phyloP scores from a whole-genome alignment of 768 basidiomycete genomes.

The Tulasnella sp. region DNA sequence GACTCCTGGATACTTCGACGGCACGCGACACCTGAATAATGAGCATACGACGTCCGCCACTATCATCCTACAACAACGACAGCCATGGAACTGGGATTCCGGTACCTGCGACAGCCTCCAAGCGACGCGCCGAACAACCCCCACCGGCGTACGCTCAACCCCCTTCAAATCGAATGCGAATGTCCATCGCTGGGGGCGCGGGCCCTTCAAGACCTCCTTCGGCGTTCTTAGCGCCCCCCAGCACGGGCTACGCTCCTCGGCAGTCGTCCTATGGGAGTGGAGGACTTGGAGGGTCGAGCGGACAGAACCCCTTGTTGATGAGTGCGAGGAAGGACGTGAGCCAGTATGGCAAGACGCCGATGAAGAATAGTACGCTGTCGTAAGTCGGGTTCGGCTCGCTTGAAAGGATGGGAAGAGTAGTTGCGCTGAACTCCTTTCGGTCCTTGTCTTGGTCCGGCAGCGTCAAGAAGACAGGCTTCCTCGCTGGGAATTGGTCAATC shows the following conservation, averaged over 20 bases:
- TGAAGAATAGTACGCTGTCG: slow-evolving; percentile 24
- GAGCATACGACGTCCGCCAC: neutral
- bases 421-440: slow-evolving; percentile 51
- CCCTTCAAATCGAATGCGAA: slow-evolving; percentile 43
- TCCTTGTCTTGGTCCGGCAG: slow-evolving; percentile 38
- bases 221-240: slow-evolving; percentile 33
- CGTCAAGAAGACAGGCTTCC: slow-evolving; percentile 43
- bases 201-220: slow-evolving; percentile 45
- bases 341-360: slow-evolving; percentile 60
- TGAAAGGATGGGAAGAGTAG: neutral
- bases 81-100: slow-evolving; percentile 57
- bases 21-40: neutral
- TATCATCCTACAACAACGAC: slow-evolving; percentile 2
- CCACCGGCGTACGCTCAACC: slow-evolving; percentile 25
- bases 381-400: slow-evolving; percentile 24
- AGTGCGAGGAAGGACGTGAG: slow-evolving; percentile 59
- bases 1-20: neutral
- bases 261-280: slow-evolving; percentile 69
- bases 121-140: slow-evolving; percentile 42
- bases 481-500: slow-evolving; percentile 49
- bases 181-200: slow-evolving; percentile 72
- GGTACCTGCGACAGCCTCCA: slow-evolving; percentile 63
- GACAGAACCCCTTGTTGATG: slow-evolving; percentile 57
- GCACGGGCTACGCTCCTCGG: slow-evolving; percentile 49
- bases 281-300: slow-evolving; percentile 39